Conservation (phyloP, 2,329 filamentous ascomycete species). For the Periglandula ipomoeae region DNA sequence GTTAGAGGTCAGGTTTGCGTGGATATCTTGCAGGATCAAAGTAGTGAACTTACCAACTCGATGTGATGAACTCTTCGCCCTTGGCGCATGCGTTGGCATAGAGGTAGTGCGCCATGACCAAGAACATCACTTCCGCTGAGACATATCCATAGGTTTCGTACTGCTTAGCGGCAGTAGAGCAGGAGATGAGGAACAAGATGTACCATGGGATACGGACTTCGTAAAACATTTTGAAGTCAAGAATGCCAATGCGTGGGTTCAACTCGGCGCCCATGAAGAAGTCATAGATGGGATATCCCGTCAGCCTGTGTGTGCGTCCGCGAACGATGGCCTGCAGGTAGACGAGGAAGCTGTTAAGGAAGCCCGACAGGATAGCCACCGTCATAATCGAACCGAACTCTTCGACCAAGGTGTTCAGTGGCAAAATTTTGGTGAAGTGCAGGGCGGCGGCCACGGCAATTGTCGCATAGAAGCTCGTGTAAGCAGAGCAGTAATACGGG, state of each 20-base stretch:
- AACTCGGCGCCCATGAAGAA: slow-evolving; percentile 89
- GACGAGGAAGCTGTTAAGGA: slow-evolving; percentile 70
- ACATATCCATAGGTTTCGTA: slow-evolving; percentile 81
- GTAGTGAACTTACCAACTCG: slow-evolving; percentile 48
- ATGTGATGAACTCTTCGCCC: slow-evolving; percentile 82
- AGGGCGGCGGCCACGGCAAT: slow-evolving; percentile 61
- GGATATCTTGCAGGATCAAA: background rate
- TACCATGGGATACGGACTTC: slow-evolving; percentile 91
- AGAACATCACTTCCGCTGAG: slow-evolving; percentile 72
- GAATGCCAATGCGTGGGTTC: slow-evolving; percentile 70
- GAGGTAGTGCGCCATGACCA: slow-evolving; percentile 82
- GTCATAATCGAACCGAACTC: slow-evolving; percentile 90
- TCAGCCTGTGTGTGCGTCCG: slow-evolving; percentile 86
- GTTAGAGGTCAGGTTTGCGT: background rate
- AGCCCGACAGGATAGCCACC: slow-evolving; percentile 90
- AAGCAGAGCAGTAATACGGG: slow-evolving; percentile 87
- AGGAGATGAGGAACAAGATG: slow-evolving; percentile 70
- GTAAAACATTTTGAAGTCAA: slow-evolving; percentile 95
- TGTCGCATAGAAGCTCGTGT: slow-evolving; percentile 79
- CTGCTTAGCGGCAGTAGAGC: slow-evolving; percentile 70
- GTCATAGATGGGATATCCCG: slow-evolving; percentile 69
- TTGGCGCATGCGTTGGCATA: slow-evolving; percentile 91
- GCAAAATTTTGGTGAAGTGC: slow-evolving; percentile 79
- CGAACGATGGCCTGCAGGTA: slow-evolving; percentile 78
- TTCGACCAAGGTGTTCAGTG: slow-evolving; percentile 84